Conservation (phyloP, 1,284 basidiomycete species). For the Malassezia slooffiae region DNA sequence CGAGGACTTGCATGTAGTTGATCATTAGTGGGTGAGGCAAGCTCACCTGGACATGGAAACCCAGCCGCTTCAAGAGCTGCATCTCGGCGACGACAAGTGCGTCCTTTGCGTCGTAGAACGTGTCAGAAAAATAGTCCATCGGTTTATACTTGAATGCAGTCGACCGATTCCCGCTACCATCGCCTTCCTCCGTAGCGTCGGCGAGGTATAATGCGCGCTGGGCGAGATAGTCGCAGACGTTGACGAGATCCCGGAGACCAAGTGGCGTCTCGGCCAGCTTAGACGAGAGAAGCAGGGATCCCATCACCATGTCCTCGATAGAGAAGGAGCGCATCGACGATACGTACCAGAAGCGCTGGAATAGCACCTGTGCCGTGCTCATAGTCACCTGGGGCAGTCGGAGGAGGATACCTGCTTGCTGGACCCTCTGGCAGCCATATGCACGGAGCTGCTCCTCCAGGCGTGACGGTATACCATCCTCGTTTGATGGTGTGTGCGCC, state of each 20-base stretch:
- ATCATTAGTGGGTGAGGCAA: conserved; percentile 87
- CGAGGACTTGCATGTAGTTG: conserved; percentile 85
- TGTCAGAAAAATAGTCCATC: conserved; percentile 71
- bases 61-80: conserved; percentile 74
- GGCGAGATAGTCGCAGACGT: conserved; percentile 72
- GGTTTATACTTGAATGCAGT: conserved; percentile 54
- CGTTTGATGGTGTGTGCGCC: conserved; percentile 62
- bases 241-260: conserved; percentile 83
- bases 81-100: conserved; percentile 87
- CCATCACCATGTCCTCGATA: conserved; percentile 66
- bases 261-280: conserved; percentile 90
- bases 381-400: conserved; percentile 93
- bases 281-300: conserved; percentile 81
- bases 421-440: conserved; percentile 71
- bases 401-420: conserved; percentile 81
- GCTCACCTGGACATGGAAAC: conserved; percentile 54
- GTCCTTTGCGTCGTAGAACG: conserved; percentile 78
- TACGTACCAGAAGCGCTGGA: conserved; percentile 94
- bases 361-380: conserved; percentile 87
- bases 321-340: conserved; percentile 86
- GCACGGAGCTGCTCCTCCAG: conserved; percentile 76
- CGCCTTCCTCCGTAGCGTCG: conserved; percentile 1
- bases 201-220: conserved; percentile 12
- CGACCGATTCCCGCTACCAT: not conserved
- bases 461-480: conserved; percentile 67